Percentiles rank a stretch among this genome's conserved stretches.
These are phyloP conservation scores for Paramarasmius palmivorus DNA, from an alignment of 1,284 basidiomycete species.

Conservation along the genomic window DNA sequence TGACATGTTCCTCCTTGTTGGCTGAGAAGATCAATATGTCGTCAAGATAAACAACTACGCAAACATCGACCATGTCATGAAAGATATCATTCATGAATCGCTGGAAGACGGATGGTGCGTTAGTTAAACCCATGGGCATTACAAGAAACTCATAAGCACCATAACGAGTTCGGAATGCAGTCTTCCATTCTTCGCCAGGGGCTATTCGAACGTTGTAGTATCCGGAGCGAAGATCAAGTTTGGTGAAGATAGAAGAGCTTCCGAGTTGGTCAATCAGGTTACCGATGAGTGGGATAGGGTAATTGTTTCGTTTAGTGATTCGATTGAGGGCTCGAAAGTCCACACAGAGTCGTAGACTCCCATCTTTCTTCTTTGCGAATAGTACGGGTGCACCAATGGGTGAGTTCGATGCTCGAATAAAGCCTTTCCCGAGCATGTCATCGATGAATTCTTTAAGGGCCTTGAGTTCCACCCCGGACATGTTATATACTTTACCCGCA, in stretches of 20 bases:
- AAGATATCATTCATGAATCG: no score
- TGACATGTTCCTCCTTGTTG: no score
- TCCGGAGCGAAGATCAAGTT: background rate
- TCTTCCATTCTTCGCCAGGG: background rate
- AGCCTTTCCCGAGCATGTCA: background rate
- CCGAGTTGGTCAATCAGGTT: background rate
- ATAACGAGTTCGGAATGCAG: background rate
- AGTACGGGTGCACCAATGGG: slow-evolving; percentile 4
- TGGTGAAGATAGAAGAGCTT: background rate
- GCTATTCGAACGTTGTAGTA: background rate
- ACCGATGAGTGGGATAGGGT: background rate
- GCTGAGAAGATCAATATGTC: no score
- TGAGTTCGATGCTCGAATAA: slow-evolving; percentile 1
- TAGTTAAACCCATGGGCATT: background rate
- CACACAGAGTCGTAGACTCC: slow-evolving; percentile 1
- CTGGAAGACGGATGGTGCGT: slow-evolving; percentile 23
- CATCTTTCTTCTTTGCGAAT: slow-evolving; percentile 11
- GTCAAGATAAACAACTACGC: no score
- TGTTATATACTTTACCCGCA: background rate
- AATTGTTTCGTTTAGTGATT: background rate
- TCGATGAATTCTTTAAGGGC: background rate
- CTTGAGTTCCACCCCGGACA: background rate
- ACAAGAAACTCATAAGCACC: background rate
- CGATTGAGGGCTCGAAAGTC: slow-evolving; percentile 2
- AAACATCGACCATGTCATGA: no score